Evolutionary conservation across 768 basidiomycete species (phyloP).

Genomic region (Psilocybe tampanensis): DNA sequence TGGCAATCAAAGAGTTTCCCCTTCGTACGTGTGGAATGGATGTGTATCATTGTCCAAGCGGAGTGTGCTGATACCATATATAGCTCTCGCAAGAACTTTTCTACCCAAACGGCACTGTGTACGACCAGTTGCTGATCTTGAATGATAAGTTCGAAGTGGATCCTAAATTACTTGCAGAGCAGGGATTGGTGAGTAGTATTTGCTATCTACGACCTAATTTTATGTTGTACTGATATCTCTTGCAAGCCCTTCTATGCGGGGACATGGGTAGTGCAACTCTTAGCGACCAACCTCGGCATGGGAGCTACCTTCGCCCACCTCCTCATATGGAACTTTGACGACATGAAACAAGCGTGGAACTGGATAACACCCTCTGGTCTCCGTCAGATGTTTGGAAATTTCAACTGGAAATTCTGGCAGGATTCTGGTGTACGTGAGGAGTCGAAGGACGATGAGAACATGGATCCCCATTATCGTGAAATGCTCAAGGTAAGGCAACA

Average conservation of each 20-base stretch:
- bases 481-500: slow-evolving; percentile 45
- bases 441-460: slow-evolving; percentile 27
- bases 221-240: neutral
- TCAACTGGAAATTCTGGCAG: slow-evolving; percentile 46
- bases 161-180: slow-evolving; percentile 36
- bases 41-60: neutral
- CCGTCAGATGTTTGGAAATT: slow-evolving; percentile 32
- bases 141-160: slow-evolving; percentile 47
- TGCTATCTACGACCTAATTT: neutral
- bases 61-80: slow-evolving; percentile 18
- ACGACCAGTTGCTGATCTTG: slow-evolving; percentile 49
- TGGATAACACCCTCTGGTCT: slow-evolving; percentile 44
- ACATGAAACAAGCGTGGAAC: slow-evolving; percentile 43
- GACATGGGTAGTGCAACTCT: slow-evolving; percentile 48
- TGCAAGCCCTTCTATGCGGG: slow-evolving; percentile 46
- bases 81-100: slow-evolving; percentile 56
- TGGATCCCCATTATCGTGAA: slow-evolving; percentile 53
- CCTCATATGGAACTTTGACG: slow-evolving; percentile 46
- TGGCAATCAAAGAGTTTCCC: slow-evolving; percentile 46
- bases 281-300: slow-evolving; percentile 48
- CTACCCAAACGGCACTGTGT: slow-evolving; percentile 46
- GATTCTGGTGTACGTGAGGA: slow-evolving; percentile 41
- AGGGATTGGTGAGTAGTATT: slow-evolving; percentile 36
- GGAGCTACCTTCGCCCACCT: slow-evolving; percentile 51
- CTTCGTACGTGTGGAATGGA: slow-evolving; percentile 22